Evolutionary conservation across 2,329 filamentous ascomycete genomes (phyloP), one percentile per base, ranked within the genome.

Genomic region (Scytalidium lignicola): DNA sequence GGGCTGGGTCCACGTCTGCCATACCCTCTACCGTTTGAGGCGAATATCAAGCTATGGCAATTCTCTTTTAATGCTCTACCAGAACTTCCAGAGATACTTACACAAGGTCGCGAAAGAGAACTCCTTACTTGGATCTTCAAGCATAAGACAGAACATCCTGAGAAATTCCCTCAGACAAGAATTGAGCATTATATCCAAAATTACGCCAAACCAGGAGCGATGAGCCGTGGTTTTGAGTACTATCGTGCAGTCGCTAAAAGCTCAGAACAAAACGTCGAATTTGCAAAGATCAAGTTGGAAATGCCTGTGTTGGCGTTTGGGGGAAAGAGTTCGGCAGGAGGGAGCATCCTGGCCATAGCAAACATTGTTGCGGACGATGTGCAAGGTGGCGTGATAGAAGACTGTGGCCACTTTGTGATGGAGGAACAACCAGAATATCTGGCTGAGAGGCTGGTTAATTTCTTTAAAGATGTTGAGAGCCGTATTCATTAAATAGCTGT

Each of bases 31-130:
- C 44, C 55, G 17, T 21, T 54, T 26, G 46, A 49, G 26, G 48
- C 51, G 10, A 62, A 61, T 28, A 22, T 60, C 10, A 54, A 54
- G 18, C 55, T 62, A 5, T 62, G 59, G 58, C 60, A 61, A 48
- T 61, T 62, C 41, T 58, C 58, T 1, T 62, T 62, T 47, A 58
- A 62, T 32, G 53, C 55, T 6, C 55, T 62, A 19, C 59, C 59
- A 1, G 59, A 62, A 12, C 28, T 62, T 29, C 60, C 60, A 6
- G 60, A 62, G 26, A 55, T 58, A 15, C 41, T 62, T 21, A 57
- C 53, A 10, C 13, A 37, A 3, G 26, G 26, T 28, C 26, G 26
- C 7, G 26, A 28, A 13, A 7, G 26, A 13, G 13, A 7, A 28
- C 26, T 28, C 7, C 26, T 28, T 28, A 13, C 7, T 13, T 28